These are phyloP conservation scores for Colletotrichum orbiculare DNA, from an alignment of 2,329 filamentous ascomycete genomes.

Conservation along the genomic window DNA sequence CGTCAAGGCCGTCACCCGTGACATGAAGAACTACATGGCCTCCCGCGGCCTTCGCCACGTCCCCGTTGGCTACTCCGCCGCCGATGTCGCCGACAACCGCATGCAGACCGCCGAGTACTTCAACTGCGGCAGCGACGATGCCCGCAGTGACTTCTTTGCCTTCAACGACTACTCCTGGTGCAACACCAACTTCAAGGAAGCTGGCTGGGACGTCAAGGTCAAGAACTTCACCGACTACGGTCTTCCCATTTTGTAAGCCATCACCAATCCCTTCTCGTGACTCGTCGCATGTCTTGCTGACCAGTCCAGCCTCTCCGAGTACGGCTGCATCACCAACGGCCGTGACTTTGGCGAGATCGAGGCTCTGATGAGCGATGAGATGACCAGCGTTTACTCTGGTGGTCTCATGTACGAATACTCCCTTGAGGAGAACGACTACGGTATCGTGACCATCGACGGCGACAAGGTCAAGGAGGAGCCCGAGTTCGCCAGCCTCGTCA, in stretches of 20 bases:
- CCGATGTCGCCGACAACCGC: slow-evolving; percentile 87
- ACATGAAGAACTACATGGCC: slow-evolving; percentile 78
- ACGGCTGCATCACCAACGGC: slow-evolving; percentile 85
- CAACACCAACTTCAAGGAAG: slow-evolving; percentile 73
- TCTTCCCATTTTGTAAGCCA: slow-evolving; percentile 79
- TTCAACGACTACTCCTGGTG: slow-evolving; percentile 95
- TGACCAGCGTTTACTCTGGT: slow-evolving; percentile 93
- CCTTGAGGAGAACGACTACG: slow-evolving; percentile 81
- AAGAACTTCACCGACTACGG: slow-evolving; percentile 88
- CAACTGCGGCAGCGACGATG: slow-evolving; percentile 89
- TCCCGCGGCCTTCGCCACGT: slow-evolving; percentile 70
- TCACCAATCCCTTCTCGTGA: slow-evolving; percentile 1
- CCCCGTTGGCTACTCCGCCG: slow-evolving; percentile 81
- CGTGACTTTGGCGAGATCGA: slow-evolving; percentile 84
- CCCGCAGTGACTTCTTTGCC: slow-evolving; percentile 88
- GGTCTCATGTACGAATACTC: slow-evolving; percentile 97
- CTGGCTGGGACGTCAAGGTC: slow-evolving; percentile 91
- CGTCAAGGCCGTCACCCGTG: slow-evolving; percentile 82
- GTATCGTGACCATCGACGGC: slow-evolving; percentile 76
- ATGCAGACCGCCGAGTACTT: slow-evolving; percentile 90
- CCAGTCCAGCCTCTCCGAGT: slow-evolving; percentile 78
- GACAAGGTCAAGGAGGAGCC: slow-evolving; percentile 63
- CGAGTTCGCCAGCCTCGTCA: slow-evolving; percentile 71
- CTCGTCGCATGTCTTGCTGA: slow-evolving; percentile 1
- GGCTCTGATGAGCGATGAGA: slow-evolving; percentile 82